These are phyloP conservation scores for Dictyophora rubrovolvata DNA, from an alignment of 768 basidiomycete species.

Conservation along the genomic window DNA sequence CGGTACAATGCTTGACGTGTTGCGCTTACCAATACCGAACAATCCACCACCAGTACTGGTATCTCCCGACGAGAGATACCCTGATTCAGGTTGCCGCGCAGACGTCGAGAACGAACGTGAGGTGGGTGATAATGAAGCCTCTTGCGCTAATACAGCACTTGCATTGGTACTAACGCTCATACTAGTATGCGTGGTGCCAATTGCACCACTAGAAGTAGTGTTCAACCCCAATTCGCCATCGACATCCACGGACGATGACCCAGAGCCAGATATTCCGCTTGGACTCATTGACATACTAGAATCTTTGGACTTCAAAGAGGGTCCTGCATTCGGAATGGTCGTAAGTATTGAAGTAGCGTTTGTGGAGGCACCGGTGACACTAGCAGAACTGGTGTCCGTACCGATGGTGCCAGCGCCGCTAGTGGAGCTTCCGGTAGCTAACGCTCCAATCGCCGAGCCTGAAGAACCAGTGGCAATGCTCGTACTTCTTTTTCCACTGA, in stretches of 20 bases:
- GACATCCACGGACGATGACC: conserved; percentile 62
- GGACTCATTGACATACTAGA: conserved; percentile 66
- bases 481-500: background rate
- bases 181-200: background rate
- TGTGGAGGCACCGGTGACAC: conserved; percentile 33
- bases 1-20: conserved; percentile 15
- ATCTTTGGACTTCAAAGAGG: conserved; percentile 71
- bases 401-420: background rate
- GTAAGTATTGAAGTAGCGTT: conserved; percentile 46
- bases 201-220: background rate
- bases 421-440: conserved; percentile 21
- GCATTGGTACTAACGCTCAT: background rate
- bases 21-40: background rate
- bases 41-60: background rate
- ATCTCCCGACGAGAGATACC: background rate
- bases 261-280: conserved; percentile 18
- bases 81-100: background rate
- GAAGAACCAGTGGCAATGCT: conserved; percentile 12
- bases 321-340: conserved; percentile 35
- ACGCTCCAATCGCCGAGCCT: conserved; percentile 20
- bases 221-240: conserved; percentile 26
- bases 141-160: background rate
- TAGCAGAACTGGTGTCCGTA: conserved; percentile 35
- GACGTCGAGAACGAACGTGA: background rate
- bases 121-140: background rate